These are phyloP conservation scores for Juglanconis oblonga DNA, from an alignment of 2,329 filamentous ascomycete species.

Conservation along the genomic window DNA sequence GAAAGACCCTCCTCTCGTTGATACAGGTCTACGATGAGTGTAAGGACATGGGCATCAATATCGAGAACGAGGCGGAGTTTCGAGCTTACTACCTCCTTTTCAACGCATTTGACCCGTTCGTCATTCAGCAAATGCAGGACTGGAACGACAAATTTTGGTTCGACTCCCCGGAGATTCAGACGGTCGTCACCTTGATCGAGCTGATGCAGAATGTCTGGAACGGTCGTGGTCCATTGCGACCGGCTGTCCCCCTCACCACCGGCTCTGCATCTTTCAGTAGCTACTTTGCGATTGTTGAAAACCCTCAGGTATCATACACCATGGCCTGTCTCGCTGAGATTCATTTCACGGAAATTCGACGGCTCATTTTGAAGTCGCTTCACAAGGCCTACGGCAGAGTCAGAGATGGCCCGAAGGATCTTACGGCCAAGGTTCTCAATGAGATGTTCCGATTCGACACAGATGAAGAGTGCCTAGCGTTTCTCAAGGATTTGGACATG, in stretches of 20 bases:
- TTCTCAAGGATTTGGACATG: constrained; percentile 58
- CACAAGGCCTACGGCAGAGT: constrained; percentile 54
- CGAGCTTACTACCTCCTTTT: constrained; percentile 63
- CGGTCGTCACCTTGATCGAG: constrained; percentile 59
- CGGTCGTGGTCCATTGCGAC: constrained; percentile 55
- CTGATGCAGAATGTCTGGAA: constrained; percentile 57
- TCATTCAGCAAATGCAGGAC: constrained; percentile 52
- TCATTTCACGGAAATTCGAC: constrained; percentile 61
- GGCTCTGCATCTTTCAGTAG: constrained; percentile 49
- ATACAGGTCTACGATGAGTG: constrained; percentile 67
- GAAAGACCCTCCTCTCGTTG: constrained; percentile 62
- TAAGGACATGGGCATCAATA: constrained; percentile 53
- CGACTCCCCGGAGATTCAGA: constrained; percentile 56
- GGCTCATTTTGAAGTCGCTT: constrained; percentile 54
- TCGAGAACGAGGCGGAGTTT: constrained; percentile 64
- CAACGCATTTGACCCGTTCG: constrained; percentile 56
- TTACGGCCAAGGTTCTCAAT: constrained; percentile 56
- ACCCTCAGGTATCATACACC: constrained; percentile 59
- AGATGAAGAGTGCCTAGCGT: constrained; percentile 61
- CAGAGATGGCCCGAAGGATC: constrained; percentile 56
- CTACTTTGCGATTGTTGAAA: constrained; percentile 60
- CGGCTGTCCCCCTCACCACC: constrained; percentile 44
- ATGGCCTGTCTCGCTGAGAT: constrained; percentile 69
- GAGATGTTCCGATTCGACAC: constrained; percentile 64
- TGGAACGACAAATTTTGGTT: constrained; percentile 56